Evolutionary conservation across 2,329 filamentous ascomycete genomes (phyloP).

Genomic region (Calonectria montana): DNA sequence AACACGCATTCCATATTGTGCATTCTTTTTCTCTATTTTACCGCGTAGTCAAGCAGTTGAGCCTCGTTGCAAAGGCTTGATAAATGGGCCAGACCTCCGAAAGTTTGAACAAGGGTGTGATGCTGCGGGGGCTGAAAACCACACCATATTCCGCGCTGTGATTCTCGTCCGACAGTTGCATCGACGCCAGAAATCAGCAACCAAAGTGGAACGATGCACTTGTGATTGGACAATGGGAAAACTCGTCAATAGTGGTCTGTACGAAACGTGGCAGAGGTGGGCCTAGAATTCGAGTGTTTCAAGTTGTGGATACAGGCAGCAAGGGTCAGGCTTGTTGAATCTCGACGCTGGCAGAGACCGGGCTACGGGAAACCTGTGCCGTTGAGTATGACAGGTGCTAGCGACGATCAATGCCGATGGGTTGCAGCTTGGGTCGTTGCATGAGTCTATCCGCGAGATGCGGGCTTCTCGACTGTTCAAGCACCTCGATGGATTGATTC

Average conservation of each 20-base stretch:
- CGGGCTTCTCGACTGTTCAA: neutral
- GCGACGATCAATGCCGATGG: constrained; percentile 6
- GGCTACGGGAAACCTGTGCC: neutral
- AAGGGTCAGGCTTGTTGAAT: neutral
- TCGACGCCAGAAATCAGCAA: neutral
- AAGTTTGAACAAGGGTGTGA: neutral
- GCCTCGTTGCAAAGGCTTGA: neutral
- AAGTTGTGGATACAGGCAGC: neutral
- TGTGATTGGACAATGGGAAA: neutral
- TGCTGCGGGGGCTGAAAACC: neutral
- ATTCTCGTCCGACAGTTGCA: neutral
- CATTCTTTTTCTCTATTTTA: neutral
- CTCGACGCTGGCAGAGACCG: neutral
- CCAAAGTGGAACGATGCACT: neutral
- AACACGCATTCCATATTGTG: neutral
- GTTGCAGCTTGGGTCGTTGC: neutral
- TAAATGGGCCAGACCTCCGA: neutral
- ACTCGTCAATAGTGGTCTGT: neutral
- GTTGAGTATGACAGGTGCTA: neutral
- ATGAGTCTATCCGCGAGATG: neutral
- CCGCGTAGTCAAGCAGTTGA: neutral
- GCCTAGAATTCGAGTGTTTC: neutral
- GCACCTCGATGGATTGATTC: constrained; percentile 6
- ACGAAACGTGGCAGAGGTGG: neutral
- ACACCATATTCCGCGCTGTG: neutral